Evolutionary conservation across 1,284 basidiomycete species (phyloP), one percentile per base, ranked within the genome.

Genomic region (Heterobasidion annosum): DNA sequence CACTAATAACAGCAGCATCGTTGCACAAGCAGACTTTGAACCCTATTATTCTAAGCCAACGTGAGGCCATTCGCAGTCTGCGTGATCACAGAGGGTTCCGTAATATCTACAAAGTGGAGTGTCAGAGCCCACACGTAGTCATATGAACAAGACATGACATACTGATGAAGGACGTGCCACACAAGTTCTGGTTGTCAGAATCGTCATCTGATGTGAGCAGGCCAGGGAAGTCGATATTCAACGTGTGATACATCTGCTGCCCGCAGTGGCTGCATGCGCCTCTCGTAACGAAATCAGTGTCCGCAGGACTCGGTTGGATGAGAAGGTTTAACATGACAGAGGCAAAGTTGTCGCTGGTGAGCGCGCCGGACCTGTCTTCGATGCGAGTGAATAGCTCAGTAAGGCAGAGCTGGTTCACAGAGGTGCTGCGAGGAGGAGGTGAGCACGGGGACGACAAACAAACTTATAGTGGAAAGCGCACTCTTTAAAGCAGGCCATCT

Each of bases 401-500:
- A 15, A 72, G 66, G 62, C 83, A 86, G 48, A 81, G 72, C 15
- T 72, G 68, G 59, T 70, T 72, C 54, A 64, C 69, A 54, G 65
- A 61, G 45, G 71, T 71, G 63, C 72, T 73, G 58, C 56, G 59
- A 37, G 56, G 35, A 43, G 32, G 50, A 2, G 55, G 48, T n/a
- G 43, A 45, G 51, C 13, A 33, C 45, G 43, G 52, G 48, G 15
- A 19, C 8, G 13, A 18, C 32, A 37, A 35, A 47, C 33, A 18
- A 13, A 48, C 33, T 16, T 16, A 32, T 45, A 37, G 37, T 4
- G 49, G 13, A 8, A 47, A 8, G 72, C 81, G 62, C 58, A 85
- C 81, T 83, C 78, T 58, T 77, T 70, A 61, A 85, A 67, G 63
- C 83, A 83, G 10, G 66, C 68, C 16, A 78, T 61, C 59, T 78